Evolutionary conservation across 352 stramenopile genomes (phyloP), one percentile per base, ranked within the genome.

Genomic region (Pythium periplocum): DNA sequence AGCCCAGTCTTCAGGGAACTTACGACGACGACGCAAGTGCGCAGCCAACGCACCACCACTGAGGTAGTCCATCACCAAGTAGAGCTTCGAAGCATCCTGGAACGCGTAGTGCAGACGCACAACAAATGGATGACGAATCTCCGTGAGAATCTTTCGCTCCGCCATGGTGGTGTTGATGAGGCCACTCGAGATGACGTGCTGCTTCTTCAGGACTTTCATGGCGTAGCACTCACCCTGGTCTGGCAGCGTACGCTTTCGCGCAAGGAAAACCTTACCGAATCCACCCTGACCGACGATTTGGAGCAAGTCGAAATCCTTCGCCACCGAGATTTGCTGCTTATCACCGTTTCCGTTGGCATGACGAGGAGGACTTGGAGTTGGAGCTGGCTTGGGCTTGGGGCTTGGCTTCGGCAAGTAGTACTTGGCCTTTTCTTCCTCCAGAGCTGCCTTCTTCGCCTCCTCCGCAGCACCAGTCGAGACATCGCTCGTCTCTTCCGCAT

Each of bases 201-300:
- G 78, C 64, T 98, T 98, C 69, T 97, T 96, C 51, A 98, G 65
- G 44, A 98, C 89, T 64, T 99, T 99, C 84, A 99, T 98, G 3
- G 97, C 97, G 68, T 98, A 99, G 65, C 97, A 98, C 61, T 98
- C 78, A 37, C 90, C 86, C 42, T 94, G 95, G 51, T 88, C 79
- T 6, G 78, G 86, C 9, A 73, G 55, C 9, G 73, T 98, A 3
- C 87, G 90, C 73, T 99, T 98, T 51, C 92, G 83, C 4, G 97
- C 96, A 33, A 99, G 71, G 66, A 99, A 99, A 11, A 99, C 97
- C 73, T 99, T 98, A 71, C 94, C 95, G 68, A 98, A 98, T 60
- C 66, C 96, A 57, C 96, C 96, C 68, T 99, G 97, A 4, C 96
- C 96, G 47, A 99, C 96, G 54, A 98, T 90, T 63, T 98, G 97